Evolutionary conservation across 495 filamentous ascomycete species (phyloP).

Genomic region (Bryoglossum gracile): DNA sequence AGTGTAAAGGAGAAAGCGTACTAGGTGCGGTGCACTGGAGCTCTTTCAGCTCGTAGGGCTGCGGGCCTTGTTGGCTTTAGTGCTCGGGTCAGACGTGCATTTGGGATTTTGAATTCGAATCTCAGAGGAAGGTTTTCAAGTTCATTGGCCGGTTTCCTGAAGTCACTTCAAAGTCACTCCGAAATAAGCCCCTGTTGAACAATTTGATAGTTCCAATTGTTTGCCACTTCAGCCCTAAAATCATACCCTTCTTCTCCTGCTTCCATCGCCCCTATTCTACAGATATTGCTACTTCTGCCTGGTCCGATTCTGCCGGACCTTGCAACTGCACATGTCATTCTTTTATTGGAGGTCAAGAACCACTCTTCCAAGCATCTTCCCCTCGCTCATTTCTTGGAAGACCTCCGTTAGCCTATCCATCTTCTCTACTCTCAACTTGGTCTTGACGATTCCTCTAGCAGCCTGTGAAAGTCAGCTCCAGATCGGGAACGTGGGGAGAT

Average conservation of each 20-base stretch:
- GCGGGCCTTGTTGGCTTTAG: too few relatives aligned
- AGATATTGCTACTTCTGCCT: neutral
- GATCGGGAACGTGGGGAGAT: neutral
- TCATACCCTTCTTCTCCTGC: neutral
- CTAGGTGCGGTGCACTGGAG: too few relatives aligned
- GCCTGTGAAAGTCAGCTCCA: slow-evolving; percentile 24
- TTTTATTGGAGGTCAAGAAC: slow-evolving; percentile 43
- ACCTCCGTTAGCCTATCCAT: slow-evolving; percentile 55
- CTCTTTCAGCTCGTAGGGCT: too few relatives aligned
- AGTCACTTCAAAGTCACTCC: too few relatives aligned
- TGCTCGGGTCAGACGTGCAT: too few relatives aligned
- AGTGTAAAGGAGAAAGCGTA: too few relatives aligned
- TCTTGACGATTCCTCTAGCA: slow-evolving; percentile 52
- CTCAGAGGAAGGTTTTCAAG: too few relatives aligned
- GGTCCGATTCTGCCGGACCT: too few relatives aligned
- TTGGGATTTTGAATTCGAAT: too few relatives aligned
- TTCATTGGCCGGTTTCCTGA: too few relatives aligned
- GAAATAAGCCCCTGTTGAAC: too few relatives aligned
- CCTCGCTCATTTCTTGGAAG: slow-evolving; percentile 53
- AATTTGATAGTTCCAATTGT: slow-evolving; percentile 2
- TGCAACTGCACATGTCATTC: neutral
- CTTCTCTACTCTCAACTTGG: slow-evolving; percentile 49
- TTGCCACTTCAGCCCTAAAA: slow-evolving; percentile 12
- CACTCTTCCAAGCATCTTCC: slow-evolving; percentile 51
- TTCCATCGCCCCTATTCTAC: neutral